Evolutionary conservation across 768 basidiomycete genomes (phyloP).

Genomic region (Gymnopilus junonius): DNA sequence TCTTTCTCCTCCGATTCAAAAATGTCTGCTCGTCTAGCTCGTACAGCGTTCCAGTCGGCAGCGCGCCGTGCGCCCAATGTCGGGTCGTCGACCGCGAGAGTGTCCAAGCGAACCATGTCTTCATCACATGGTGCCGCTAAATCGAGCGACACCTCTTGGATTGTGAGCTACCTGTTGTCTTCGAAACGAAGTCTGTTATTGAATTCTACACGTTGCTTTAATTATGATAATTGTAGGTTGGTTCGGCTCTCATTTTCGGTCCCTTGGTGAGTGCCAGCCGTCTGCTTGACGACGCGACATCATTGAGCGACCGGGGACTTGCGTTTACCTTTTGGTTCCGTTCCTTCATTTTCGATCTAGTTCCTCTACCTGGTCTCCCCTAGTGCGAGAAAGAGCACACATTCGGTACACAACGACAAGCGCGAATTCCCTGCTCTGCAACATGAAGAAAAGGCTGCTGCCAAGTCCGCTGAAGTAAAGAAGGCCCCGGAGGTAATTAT

Average conservation of each 20-base stretch:
- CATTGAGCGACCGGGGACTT: conserved; percentile 1
- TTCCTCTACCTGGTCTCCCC: conserved; percentile 48
- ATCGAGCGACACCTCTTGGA: conserved; percentile 48
- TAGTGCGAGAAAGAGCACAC: conserved; percentile 36
- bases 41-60: conserved; percentile 37
- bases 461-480: conserved; percentile 15
- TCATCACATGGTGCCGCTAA: conserved; percentile 38
- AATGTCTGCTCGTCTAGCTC: conserved; percentile 46
- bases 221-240: conserved; percentile 34
- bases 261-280: conserved; percentile 38
- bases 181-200: conserved; percentile 5
- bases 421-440: conserved; percentile 34
- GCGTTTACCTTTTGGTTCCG: conserved; percentile 3
- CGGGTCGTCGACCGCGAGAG: conserved; percentile 26
- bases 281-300: conserved; percentile 1
- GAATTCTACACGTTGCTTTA: background rate
- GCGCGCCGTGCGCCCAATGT: conserved; percentile 35
- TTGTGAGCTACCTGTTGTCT: conserved; percentile 35
- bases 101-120: conserved; percentile 37
- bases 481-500: conserved; percentile 27
- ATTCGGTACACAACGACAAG: conserved; percentile 38
- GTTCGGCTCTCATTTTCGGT: conserved; percentile 42
- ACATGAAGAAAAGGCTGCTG: conserved; percentile 10
- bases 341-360: conserved; percentile 22
- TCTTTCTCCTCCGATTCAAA: conserved; percentile 12